Percentiles rank a stretch among this genome's conserved stretches.
Evolutionary conservation across 2,329 filamentous ascomycete genomes (phyloP).

Genomic region (Trichoderma sp.): DNA sequence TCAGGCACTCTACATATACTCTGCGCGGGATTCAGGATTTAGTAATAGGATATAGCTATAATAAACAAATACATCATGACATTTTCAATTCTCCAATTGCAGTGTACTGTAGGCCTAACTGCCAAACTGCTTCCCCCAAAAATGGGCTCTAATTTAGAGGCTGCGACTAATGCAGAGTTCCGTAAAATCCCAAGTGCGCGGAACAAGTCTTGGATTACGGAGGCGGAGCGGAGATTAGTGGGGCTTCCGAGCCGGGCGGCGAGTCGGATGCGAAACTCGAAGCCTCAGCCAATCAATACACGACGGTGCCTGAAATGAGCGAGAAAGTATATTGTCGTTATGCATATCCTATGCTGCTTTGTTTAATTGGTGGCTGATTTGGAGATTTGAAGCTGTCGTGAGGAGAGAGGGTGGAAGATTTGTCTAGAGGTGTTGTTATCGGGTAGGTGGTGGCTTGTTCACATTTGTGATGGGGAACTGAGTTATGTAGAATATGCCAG

Average conservation of each 20-base stretch:
- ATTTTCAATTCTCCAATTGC: not conserved
- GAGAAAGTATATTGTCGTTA: not conserved
- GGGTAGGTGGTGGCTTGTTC: not conserved
- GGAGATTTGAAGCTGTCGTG: too few relatives aligned
- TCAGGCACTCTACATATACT: not conserved
- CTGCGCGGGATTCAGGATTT: not conserved
- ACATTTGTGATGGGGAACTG: not conserved
- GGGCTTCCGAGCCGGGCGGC: not conserved
- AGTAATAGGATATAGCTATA: not conserved
- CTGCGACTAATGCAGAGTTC: conserved; percentile 1
- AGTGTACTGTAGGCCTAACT: not conserved
- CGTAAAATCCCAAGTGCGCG: not conserved
- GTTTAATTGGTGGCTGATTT: not conserved
- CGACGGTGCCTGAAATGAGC: not conserved
- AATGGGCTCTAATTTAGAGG: not conserved
- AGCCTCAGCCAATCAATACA: conserved; percentile 1
- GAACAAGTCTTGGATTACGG: not conserved
- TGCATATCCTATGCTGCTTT: not conserved
- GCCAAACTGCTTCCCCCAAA: not conserved
- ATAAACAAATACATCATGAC: not conserved
- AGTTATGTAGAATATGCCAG: not conserved
- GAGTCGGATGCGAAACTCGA: not conserved
- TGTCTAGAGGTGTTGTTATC: not conserved
- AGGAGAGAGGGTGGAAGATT: not conserved
- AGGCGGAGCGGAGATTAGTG: conserved; percentile 6